A percentile compares a stretch with the other conserved stretches of the same genome.
These are phyloP conservation scores for Eryngium alpinum DNA, from an alignment of 140 eudicot genomes.

Conservation along the genomic window DNA sequence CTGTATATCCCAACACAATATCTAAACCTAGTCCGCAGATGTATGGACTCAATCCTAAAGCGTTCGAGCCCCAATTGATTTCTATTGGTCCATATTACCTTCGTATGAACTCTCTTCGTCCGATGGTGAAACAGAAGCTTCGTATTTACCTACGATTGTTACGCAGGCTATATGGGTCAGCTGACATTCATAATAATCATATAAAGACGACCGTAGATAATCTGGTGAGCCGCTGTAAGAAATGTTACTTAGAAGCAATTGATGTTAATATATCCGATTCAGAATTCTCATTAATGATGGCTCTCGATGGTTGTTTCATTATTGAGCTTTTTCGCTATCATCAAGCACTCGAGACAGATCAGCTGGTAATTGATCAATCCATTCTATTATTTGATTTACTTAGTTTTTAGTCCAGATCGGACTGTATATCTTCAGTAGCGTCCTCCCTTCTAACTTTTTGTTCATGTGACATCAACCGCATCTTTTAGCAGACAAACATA, in stretches of 20 bases:
- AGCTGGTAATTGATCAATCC: not conserved
- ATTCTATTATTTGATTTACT: too few species aligned
- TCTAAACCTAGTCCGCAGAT: not conserved
- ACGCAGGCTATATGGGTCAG: not conserved
- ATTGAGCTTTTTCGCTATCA: not conserved
- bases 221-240: not conserved
- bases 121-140: not conserved
- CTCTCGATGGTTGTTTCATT: not conserved
- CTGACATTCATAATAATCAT: too few species aligned
- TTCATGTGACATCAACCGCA: not conserved
- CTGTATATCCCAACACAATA: not conserved
- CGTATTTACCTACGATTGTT: not conserved
- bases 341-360: not conserved
- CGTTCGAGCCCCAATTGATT: not conserved
- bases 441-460: not conserved
- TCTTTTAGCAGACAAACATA: not conserved
- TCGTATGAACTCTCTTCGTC: not conserved
- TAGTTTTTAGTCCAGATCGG: too few species aligned
- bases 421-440: too few species aligned
- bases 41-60: not conserved
- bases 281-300: not conserved
- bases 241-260: not conserved
- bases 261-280: not conserved
- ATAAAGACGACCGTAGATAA: not conserved
- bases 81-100: not conserved